A percentile compares a stretch with the other conserved stretches of the same genome.
Evolutionary conservation across 2,329 filamentous ascomycete species (phyloP).

Genomic region (Ceratocystiopsis sp.): DNA sequence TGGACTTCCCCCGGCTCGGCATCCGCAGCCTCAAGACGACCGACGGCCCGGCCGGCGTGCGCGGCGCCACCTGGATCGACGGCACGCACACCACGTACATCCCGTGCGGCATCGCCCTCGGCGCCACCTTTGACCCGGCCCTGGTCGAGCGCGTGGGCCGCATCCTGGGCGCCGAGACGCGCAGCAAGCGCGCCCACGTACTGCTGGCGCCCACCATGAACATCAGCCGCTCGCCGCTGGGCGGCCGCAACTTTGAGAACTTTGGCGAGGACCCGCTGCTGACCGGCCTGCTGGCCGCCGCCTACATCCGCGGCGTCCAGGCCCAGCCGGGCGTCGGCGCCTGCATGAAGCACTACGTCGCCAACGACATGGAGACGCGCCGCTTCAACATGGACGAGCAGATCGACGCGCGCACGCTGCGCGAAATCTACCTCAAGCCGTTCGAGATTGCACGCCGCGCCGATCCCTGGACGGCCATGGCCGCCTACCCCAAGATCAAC

Average conservation of each 20-base stretch:
- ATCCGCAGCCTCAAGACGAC: conserved; percentile 31
- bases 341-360: conserved; percentile 33
- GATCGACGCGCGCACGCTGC: conserved; percentile 45
- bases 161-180: conserved; percentile 37
- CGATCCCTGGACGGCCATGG: conserved; percentile 53
- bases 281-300: conserved; percentile 9
- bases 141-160: conserved; percentile 3
- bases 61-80: conserved; percentile 51
- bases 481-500: conserved; percentile 50
- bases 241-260: conserved; percentile 47
- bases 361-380: conserved; percentile 58
- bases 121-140: conserved; percentile 24
- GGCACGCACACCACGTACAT: conserved; percentile 61
- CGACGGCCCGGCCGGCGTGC: conserved; percentile 54
- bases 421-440: conserved; percentile 56
- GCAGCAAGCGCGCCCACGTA: conserved; percentile 40
- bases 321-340: conserved; percentile 1
- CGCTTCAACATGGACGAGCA: conserved; percentile 47
- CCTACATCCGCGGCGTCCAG: conserved; percentile 5
- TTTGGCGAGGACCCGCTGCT: conserved; percentile 35
- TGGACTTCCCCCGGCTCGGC: conserved; percentile 6
- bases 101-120: conserved; percentile 61
- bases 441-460: conserved; percentile 56
- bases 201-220: conserved; percentile 38
- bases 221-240: conserved; percentile 43